Evolutionary conservation across 768 basidiomycete genomes (phyloP).

Genomic region (Galerina sulciceps): DNA sequence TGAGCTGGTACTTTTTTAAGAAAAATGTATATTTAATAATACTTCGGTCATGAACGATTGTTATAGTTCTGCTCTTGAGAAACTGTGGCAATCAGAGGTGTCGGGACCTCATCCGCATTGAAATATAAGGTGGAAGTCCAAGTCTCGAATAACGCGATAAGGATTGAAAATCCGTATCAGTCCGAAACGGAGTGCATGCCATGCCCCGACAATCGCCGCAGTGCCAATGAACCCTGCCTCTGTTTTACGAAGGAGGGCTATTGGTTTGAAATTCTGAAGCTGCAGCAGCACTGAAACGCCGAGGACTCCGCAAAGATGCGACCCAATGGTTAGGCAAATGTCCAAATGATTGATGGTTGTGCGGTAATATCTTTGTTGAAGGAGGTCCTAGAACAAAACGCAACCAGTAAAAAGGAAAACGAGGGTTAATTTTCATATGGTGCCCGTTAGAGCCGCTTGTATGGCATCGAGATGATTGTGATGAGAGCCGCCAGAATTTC

Average conservation of each 20-base stretch:
- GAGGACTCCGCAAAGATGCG: conserved; percentile 1
- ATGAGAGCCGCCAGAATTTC: neutral
- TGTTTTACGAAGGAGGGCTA: neutral
- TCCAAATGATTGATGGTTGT: neutral
- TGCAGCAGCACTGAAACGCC: neutral
- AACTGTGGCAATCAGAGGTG: too few species aligned
- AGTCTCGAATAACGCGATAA: neutral
- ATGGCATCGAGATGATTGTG: neutral
- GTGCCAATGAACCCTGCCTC: conserved; percentile 2
- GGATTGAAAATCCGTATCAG: neutral
- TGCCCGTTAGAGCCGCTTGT: neutral
- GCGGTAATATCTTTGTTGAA: neutral
- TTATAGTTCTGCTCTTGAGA: too few species aligned
- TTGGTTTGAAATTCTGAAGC: neutral
- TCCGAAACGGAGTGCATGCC: neutral
- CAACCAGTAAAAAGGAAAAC: neutral
- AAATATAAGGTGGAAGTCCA: too few species aligned
- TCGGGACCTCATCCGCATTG: too few species aligned
- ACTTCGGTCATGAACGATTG: too few species aligned
- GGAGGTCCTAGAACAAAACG: neutral
- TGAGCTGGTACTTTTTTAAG: too few species aligned
- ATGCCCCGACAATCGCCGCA: neutral
- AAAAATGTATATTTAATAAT: too few species aligned
- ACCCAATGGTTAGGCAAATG: neutral
- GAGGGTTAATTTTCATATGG: neutral